phyloP scores from a whole-genome alignment of 805 yeast species.

The Yamadazyma ubonensis region DNA sequence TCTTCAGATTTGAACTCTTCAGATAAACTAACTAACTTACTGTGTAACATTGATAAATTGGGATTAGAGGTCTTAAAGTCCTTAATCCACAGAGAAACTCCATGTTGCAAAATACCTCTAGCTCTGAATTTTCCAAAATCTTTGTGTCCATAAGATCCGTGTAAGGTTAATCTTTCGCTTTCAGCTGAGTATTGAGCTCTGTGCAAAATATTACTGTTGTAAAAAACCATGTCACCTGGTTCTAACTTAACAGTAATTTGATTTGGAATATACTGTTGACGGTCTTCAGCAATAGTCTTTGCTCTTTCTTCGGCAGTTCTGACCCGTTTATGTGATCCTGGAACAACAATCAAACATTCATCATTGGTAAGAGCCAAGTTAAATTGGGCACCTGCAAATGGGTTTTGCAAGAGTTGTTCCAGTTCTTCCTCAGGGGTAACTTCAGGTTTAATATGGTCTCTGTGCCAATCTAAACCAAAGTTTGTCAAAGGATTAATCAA shows the following conservation, averaged over 20 bases:
- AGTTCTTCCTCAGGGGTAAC: slow-evolving; percentile 46
- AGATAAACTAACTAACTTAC: slow-evolving; percentile 29
- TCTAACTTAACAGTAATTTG: slow-evolving; percentile 40
- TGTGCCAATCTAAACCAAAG: slow-evolving; percentile 54
- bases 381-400: slow-evolving; percentile 51
- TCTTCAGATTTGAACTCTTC: slow-evolving; percentile 31
- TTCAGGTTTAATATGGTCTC: slow-evolving; percentile 50
- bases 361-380: slow-evolving; percentile 50
- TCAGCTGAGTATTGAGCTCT: slow-evolving; percentile 43
- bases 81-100: slow-evolving; percentile 48
- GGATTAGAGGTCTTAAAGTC: slow-evolving; percentile 29
- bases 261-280: slow-evolving; percentile 37
- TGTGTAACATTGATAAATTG: slow-evolving; percentile 28
- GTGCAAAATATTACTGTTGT: slow-evolving; percentile 50
- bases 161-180: slow-evolving; percentile 44
- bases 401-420: slow-evolving; percentile 33
- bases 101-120: slow-evolving; percentile 53
- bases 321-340: slow-evolving; percentile 46
- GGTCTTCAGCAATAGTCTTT: slow-evolving; percentile 33
- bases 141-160: slow-evolving; percentile 50
- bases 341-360: slow-evolving; percentile 47
- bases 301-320: slow-evolving; percentile 45
- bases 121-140: slow-evolving; percentile 44
- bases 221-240: slow-evolving; percentile 53
- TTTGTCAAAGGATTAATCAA: slow-evolving; percentile 52